These are phyloP conservation scores for Paxillus rubicundulus DNA, from an alignment of 768 basidiomycete genomes.

Conservation along the genomic window DNA sequence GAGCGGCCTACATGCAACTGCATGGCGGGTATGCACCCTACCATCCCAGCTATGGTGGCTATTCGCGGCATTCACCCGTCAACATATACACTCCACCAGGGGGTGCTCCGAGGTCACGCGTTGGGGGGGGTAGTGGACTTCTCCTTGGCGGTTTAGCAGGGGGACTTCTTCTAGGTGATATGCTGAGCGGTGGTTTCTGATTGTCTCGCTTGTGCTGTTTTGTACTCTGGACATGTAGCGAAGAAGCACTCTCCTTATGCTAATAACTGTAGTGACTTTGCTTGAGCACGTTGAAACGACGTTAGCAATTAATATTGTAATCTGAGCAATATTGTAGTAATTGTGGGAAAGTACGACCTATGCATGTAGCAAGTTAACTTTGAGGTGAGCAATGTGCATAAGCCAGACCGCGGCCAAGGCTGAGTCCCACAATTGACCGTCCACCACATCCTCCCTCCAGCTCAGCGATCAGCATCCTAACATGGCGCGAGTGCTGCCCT, in stretches of 20 bases:
- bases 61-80: too few species aligned
- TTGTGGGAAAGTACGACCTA: constrained; percentile 7
- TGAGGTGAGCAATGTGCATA: too few species aligned
- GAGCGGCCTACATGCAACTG: constrained; percentile 36
- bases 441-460: too few species aligned
- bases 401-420: too few species aligned
- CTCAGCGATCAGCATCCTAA: background rate
- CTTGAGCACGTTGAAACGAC: too few species aligned
- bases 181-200: constrained; percentile 41
- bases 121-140: constrained; percentile 9
- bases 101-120: constrained; percentile 3
- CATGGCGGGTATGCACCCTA: constrained; percentile 32
- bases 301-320: too few species aligned
- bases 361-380: too few species aligned
- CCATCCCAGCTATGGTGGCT: constrained; percentile 18
- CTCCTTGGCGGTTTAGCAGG: constrained; percentile 48
- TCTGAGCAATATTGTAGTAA: too few species aligned
- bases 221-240: too few species aligned
- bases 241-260: too few species aligned
- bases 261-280: too few species aligned
- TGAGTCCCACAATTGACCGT: too few species aligned
- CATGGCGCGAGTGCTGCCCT: constrained; percentile 58
- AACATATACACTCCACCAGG: background rate
- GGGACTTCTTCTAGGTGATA: constrained; percentile 47
- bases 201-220: constrained; percentile 5